A percentile compares a stretch with the other conserved stretches of the same genome.
Conservation (phyloP, 306 rosid species). For the Quillaja saponaria region DNA sequence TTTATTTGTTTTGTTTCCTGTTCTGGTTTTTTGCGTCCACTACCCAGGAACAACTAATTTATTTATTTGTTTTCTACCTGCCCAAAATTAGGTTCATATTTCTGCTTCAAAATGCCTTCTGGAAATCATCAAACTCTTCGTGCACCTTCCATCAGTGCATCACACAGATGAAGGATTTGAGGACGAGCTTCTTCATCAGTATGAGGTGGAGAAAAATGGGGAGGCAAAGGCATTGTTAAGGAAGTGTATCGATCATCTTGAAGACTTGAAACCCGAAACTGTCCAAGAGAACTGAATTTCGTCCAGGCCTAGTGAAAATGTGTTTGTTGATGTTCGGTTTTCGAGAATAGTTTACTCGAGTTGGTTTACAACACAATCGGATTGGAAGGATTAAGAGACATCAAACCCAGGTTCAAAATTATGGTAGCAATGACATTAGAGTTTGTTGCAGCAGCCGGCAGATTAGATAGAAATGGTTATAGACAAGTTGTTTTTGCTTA, state of each 20-base stretch:
- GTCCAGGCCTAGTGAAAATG: too few relatives aligned
- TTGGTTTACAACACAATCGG: too few relatives aligned
- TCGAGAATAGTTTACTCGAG: not conserved
- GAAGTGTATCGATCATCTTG: constrained; percentile 52
- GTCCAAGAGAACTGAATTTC: too few relatives aligned
- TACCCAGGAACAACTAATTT: too few relatives aligned
- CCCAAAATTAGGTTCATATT: constrained; percentile 70
- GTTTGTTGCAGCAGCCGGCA: not conserved
- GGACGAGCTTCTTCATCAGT: constrained; percentile 62
- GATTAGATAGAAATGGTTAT: too few relatives aligned
- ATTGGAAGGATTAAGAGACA: constrained; percentile 21
- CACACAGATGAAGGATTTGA: constrained; percentile 38
- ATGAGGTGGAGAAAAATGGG: constrained; percentile 70
- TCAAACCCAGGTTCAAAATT: not conserved
- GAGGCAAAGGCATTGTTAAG: constrained; percentile 69
- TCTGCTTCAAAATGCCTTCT: constrained; percentile 79
- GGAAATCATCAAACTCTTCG: constrained; percentile 52
- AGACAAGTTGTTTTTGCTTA: too few relatives aligned
- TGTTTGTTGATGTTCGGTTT: too few relatives aligned
- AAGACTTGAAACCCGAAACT: constrained; percentile 38
- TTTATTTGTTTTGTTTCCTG: too few relatives aligned
- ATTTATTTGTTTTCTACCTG: too few relatives aligned
- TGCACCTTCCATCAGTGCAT: constrained; percentile 36
- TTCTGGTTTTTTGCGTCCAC: too few relatives aligned
- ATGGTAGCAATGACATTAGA: not conserved